Evolutionary conservation across 257 asterid genomes (phyloP), one percentile per base, ranked within the genome.

Genomic region (Fraxinus quadrangulata): DNA sequence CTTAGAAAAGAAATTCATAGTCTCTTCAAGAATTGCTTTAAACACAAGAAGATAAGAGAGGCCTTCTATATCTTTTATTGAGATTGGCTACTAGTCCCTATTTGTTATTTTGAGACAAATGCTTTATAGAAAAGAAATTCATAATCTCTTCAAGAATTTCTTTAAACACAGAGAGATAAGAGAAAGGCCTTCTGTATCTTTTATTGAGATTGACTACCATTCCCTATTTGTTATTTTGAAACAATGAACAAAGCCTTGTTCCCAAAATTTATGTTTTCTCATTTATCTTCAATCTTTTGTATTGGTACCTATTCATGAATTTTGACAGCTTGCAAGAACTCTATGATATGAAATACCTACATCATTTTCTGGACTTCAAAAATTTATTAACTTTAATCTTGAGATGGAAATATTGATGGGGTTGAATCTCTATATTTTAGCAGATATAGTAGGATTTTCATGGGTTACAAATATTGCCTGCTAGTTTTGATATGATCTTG

Each of bases 401-500:
- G n/a, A 56, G 26, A 8, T 17, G 19, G 63, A 14, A 51, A 16
- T 51, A 56, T 56, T 7, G 66, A 56, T 56, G 0, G 24, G 4
- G 28, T 17, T 54, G 36, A 37, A 14, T 61, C 33, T 61, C 33
- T 10, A 24, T 61, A 61, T 21, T 59, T 21, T 61, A 21, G 14
- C 33, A 3, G n/a, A 61, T 61, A 8, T 16, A 39, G 67, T 74
- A 21, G 40, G 13, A 2, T 19, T 7, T 68, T 67, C 71, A 21
- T 73, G 39, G 30, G 74, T 36, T 72, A 68, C 63, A 66, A 24
- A 47, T 61, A 56, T 70, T 76, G 71, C 34, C 28, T 31, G 73
- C 59, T 81, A 24, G 30, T 73, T 54, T 75, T 81, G 30, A 54
- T 76, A 45, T 70, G 54, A 70, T 81, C 23, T 78, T 83, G 80